Percentiles rank a stretch among this genome's conserved stretches.
These are phyloP conservation scores for Hemisphaericaspora xylanilytica DNA, from an alignment of 1,139 yeast species.

Conservation along the genomic window DNA sequence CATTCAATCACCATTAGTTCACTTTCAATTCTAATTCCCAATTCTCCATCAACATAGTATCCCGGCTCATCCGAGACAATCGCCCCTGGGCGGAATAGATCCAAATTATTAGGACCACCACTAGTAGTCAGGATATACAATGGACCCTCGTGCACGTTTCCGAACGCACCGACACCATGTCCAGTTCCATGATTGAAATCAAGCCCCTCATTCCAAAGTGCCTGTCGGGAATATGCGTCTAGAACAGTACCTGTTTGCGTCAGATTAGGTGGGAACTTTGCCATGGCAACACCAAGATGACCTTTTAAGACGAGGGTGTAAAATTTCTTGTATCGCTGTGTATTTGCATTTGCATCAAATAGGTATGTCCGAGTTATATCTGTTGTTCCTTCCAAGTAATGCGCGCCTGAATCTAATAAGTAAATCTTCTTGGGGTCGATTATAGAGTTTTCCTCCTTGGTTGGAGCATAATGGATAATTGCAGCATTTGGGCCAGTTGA, in stretches of 20 bases:
- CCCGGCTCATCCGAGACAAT: conserved; percentile 59
- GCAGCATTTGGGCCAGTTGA: conserved; percentile 56
- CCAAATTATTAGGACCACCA: conserved; percentile 33
- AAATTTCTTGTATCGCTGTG: conserved; percentile 32
- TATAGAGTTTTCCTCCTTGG: conserved; percentile 33
- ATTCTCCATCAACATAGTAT: conserved; percentile 49
- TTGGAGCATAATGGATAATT: conserved; percentile 56
- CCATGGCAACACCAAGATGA: conserved; percentile 53
- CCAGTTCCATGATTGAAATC: conserved; percentile 61
- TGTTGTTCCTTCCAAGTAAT: conserved; percentile 58
- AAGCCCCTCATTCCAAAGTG: conserved; percentile 53
- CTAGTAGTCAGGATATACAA: conserved; percentile 43
- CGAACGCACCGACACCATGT: conserved; percentile 58
- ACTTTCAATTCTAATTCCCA: conserved; percentile 54
- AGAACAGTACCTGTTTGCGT: conserved; percentile 43
- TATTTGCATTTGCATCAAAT: conserved; percentile 30
- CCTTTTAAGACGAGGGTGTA: conserved; percentile 56
- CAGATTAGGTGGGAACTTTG: conserved; percentile 45
- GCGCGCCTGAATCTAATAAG: conserved; percentile 55
- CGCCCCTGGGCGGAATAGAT: conserved; percentile 44
- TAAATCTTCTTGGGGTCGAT: conserved; percentile 45
- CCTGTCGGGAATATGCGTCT: conserved; percentile 51
- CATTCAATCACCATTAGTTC: conserved; percentile 45
- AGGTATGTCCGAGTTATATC: conserved; percentile 55
- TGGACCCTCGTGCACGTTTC: conserved; percentile 58